Conservation (phyloP, 169 alveolate genomes). For the Cyclospora cayetanensis region DNA sequence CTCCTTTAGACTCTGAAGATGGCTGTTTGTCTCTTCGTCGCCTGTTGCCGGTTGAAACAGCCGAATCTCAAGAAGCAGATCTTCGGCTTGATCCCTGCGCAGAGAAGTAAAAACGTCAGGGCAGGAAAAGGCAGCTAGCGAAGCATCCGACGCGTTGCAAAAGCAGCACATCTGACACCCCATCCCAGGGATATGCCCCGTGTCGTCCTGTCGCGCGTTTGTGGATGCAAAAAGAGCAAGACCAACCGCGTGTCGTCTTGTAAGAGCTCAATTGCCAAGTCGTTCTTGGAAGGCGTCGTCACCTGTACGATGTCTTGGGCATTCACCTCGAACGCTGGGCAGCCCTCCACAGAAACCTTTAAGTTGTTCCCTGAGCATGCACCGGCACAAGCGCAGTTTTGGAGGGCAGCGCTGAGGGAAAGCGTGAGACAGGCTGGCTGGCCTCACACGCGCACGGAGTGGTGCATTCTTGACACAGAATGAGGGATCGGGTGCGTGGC, state of each 20-base stretch:
- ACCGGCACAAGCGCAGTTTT: neutral
- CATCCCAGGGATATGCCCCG: neutral
- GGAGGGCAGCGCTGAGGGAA: neutral
- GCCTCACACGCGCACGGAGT: neutral
- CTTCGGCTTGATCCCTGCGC: constrained; percentile 69
- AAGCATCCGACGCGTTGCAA: too few species aligned
- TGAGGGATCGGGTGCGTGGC: too few species aligned
- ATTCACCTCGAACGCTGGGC: constrained; percentile 82
- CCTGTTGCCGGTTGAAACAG: constrained; percentile 80
- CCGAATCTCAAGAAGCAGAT: constrained; percentile 80
- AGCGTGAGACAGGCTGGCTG: neutral
- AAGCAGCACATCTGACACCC: constrained; percentile 16
- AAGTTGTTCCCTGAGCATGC: constrained; percentile 68
- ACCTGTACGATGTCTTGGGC: constrained; percentile 85
- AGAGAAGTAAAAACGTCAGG: neutral
- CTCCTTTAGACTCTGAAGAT: constrained; percentile 80
- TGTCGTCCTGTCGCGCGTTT: neutral
- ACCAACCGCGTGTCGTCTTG: constrained; percentile 70
- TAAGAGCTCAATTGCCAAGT: constrained; percentile 87
- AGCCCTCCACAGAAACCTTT: constrained; percentile 80
- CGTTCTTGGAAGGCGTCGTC: constrained; percentile 88
- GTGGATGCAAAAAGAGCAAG: constrained; percentile 12
- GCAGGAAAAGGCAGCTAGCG: too few species aligned
- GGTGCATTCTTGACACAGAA: too few species aligned
- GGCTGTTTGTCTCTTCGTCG: constrained; percentile 80